Percentiles rank a stretch among this genome's conserved stretches.
phyloP scores from a whole-genome alignment of 1,284 basidiomycete genomes.

The Cryptococcus sp. region DNA sequence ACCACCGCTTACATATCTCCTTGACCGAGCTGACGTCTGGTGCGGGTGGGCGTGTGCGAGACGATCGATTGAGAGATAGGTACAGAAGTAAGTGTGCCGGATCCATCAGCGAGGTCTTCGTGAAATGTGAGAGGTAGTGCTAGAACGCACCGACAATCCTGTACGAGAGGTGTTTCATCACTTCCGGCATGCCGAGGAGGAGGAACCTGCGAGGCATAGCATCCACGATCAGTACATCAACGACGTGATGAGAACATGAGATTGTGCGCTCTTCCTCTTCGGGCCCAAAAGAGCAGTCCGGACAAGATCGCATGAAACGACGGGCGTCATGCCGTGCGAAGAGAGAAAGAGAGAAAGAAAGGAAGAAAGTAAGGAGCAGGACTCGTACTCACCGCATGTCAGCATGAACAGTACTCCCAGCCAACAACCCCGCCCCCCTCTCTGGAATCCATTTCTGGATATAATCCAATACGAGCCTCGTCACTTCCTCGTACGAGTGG shows the following conservation, averaged over 20 bases:
- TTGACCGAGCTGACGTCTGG: slow-evolving; percentile 52
- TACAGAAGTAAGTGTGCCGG: too few species aligned
- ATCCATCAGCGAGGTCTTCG: not conserved
- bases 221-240: not conserved
- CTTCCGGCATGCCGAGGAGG: slow-evolving; percentile 54
- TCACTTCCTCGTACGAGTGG: slow-evolving; percentile 51
- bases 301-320: too few species aligned
- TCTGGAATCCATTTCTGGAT: slow-evolving; percentile 56
- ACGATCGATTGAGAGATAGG: too few species aligned
- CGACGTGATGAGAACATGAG: too few species aligned
- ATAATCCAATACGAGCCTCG: slow-evolving; percentile 53
- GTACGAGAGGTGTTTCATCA: slow-evolving; percentile 56
- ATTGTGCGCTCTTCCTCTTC: too few species aligned
- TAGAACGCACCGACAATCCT: slow-evolving; percentile 54
- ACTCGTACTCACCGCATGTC: slow-evolving; percentile 49
- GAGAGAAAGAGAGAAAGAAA: too few species aligned
- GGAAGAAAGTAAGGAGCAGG: not conserved
- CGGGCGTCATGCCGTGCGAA: too few species aligned
- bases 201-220: slow-evolving; percentile 46
- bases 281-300: too few species aligned
- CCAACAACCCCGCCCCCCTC: slow-evolving; percentile 53
- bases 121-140: not conserved
- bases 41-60: not conserved
- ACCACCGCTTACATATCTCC: slow-evolving; percentile 57
- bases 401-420: slow-evolving; percentile 58